Evolutionary conservation across 768 basidiomycete genomes (phyloP).

Genomic region (Pleurotus ostreatus): DNA sequence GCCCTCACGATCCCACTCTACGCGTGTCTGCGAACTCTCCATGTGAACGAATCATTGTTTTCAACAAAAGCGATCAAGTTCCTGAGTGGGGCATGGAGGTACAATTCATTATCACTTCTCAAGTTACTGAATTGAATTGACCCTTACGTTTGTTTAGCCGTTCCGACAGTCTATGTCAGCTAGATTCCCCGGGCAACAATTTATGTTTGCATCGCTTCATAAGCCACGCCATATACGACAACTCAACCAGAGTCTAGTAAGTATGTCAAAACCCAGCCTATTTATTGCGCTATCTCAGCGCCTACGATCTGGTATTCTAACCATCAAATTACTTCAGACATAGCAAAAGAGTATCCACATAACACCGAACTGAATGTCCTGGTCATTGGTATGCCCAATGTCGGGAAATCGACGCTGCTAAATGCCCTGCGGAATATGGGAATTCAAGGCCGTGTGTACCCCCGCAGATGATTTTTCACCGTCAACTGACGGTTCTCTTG

Average conservation of each 20-base stretch:
- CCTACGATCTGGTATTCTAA: slow-evolving; percentile 2
- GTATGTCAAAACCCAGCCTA: slow-evolving; percentile 42
- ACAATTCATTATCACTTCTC: slow-evolving; percentile 15
- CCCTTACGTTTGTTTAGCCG: slow-evolving; percentile 39
- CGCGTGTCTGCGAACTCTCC: slow-evolving; percentile 31
- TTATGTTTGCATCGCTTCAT: slow-evolving; percentile 73
- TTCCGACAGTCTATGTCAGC: slow-evolving; percentile 68
- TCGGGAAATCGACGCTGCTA: slow-evolving; percentile 92
- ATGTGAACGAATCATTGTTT: slow-evolving; percentile 84
- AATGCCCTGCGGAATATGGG: slow-evolving; percentile 88
- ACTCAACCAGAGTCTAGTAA: slow-evolving; percentile 66
- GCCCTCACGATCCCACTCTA: slow-evolving; percentile 34
- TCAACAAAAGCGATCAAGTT: slow-evolving; percentile 92
- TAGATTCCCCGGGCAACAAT: slow-evolving; percentile 65
- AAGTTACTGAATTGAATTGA: no score
- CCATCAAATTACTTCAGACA: slow-evolving; percentile 35
- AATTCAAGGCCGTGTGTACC: slow-evolving; percentile 67
- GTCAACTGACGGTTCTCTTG: slow-evolving; percentile 5
- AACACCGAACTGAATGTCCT: slow-evolving; percentile 81
- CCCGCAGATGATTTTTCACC: slow-evolving; percentile 5
- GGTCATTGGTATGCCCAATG: slow-evolving; percentile 98
- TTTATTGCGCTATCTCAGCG: slow-evolving; percentile 8
- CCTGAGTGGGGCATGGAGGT: slow-evolving; percentile 88
- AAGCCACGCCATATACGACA: slow-evolving; percentile 58
- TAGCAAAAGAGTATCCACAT: slow-evolving; percentile 66